A percentile compares a stretch with the other conserved stretches of the same genome.
These are phyloP conservation scores for Marvania coccoides DNA, from an alignment of 139 green algal species.

Conservation along the genomic window DNA sequence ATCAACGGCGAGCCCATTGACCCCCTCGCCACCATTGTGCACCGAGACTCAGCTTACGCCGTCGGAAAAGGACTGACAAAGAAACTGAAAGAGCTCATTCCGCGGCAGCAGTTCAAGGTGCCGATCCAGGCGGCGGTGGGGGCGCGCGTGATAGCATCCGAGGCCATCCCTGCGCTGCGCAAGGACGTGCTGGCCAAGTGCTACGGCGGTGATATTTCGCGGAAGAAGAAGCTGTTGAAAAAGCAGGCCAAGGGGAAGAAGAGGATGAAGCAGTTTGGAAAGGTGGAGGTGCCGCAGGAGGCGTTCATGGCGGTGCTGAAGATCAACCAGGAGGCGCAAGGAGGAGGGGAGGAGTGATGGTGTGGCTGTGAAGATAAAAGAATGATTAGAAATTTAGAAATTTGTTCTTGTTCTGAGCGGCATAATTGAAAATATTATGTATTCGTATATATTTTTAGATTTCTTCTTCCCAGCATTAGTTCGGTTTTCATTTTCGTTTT, in stretches of 20 bases:
- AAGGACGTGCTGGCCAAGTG: slow-evolving; percentile 97
- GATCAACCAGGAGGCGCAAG: slow-evolving; percentile 14
- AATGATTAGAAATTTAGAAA: no score
- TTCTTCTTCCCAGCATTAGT: neutral
- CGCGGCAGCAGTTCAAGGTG: slow-evolving; percentile 84
- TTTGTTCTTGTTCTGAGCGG: no score
- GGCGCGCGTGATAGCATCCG: slow-evolving; percentile 67
- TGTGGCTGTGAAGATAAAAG: no score
- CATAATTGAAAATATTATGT: neutral
- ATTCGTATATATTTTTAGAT: neutral
- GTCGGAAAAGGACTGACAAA: slow-evolving; percentile 61
- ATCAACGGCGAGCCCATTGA: slow-evolving; percentile 85
- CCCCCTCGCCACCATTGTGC: slow-evolving; percentile 77
- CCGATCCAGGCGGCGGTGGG: slow-evolving; percentile 82
- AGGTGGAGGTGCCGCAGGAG: slow-evolving; percentile 87
- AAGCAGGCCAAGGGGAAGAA: slow-evolving; percentile 97
- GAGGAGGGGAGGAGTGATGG: no score
- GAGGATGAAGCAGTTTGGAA: slow-evolving; percentile 80
- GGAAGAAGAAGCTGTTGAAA: slow-evolving; percentile 93
- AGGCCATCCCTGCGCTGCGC: slow-evolving; percentile 66
- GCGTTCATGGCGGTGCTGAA: slow-evolving; percentile 95
- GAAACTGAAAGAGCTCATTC: slow-evolving; percentile 94
- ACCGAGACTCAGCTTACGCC: slow-evolving; percentile 66
- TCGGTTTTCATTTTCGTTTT: no score
- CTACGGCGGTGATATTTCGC: slow-evolving; percentile 62